phyloP scores from a whole-genome alignment of 805 yeast species.

The Isabelozyma rhagii region DNA sequence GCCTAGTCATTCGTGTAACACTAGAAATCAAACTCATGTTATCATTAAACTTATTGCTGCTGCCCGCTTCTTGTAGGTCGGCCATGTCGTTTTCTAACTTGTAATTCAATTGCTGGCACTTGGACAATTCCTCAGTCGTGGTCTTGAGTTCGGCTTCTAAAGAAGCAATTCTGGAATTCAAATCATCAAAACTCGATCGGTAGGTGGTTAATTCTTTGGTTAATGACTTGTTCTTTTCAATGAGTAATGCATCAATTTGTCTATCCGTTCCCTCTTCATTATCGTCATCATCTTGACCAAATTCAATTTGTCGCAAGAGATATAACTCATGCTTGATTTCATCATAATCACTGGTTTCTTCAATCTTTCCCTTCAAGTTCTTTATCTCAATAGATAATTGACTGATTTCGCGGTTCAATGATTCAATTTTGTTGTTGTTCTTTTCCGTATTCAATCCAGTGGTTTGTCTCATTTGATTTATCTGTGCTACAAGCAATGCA shows the following conservation, averaged over 20 bases:
- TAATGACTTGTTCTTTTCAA: slow-evolving; percentile 69
- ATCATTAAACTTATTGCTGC: slow-evolving; percentile 49
- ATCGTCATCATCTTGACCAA: slow-evolving; percentile 49
- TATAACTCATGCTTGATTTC: slow-evolving; percentile 75
- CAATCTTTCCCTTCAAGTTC: slow-evolving; percentile 47
- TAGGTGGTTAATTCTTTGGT: slow-evolving; percentile 65
- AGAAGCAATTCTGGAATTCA: slow-evolving; percentile 35
- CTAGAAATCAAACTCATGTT: slow-evolving; percentile 69
- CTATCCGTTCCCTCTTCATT: slow-evolving; percentile 25
- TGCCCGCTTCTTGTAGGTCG: slow-evolving; percentile 44
- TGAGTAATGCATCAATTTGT: slow-evolving; percentile 55
- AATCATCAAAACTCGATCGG: slow-evolving; percentile 56
- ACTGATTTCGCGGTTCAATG: slow-evolving; percentile 42
- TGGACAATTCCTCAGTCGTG: slow-evolving; percentile 35
- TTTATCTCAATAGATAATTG: slow-evolving; percentile 51
- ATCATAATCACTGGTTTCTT: slow-evolving; percentile 65
- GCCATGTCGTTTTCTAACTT: slow-evolving; percentile 75
- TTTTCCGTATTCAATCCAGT: slow-evolving; percentile 17
- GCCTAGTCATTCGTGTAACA: slow-evolving; percentile 21
- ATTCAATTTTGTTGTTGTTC: slow-evolving; percentile 31
- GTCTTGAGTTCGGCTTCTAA: slow-evolving; percentile 36
- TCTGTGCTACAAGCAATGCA: slow-evolving; percentile 53
- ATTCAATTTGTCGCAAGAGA: slow-evolving; percentile 70
- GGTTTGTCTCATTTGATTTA: slow-evolving; percentile 47
- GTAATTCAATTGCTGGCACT: slow-evolving; percentile 45